A percentile compares a stretch with the other conserved stretches of the same genome.
These are phyloP conservation scores for Zygosaccharomyces gambellarensis DNA, from an alignment of 805 yeast genomes.

Conservation along the genomic window DNA sequence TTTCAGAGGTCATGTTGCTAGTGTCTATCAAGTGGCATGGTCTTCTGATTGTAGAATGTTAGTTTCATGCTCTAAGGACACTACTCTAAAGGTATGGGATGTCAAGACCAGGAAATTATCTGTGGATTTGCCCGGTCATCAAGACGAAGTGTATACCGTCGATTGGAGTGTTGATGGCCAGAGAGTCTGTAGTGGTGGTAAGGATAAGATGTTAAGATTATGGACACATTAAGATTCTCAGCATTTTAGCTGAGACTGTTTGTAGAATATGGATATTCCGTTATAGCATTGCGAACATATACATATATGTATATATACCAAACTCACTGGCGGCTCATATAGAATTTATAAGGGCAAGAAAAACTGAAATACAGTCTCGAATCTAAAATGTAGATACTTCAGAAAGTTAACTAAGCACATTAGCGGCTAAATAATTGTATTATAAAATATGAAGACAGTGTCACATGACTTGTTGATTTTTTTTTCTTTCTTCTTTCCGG, in stretches of 20 bases:
- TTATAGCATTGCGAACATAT: neutral
- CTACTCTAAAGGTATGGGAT: constrained; percentile 96
- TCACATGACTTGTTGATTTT: neutral
- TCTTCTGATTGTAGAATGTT: constrained; percentile 87
- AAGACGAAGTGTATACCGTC: constrained; percentile 93
- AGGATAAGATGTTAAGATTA: constrained; percentile 86
- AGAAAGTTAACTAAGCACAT: too few relatives aligned
- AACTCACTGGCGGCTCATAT: neutral
- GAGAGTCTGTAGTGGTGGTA: constrained; percentile 95
- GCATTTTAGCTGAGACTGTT: neutral
- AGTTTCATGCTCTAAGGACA: constrained; percentile 92
- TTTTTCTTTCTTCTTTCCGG: too few relatives aligned
- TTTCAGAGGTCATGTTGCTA: constrained; percentile 94
- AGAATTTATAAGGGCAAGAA: neutral
- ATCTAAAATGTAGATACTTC: too few relatives aligned
- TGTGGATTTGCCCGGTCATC: constrained; percentile 92
- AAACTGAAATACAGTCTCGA: neutral
- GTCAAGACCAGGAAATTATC: constrained; percentile 76
- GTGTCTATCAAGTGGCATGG: constrained; percentile 98
- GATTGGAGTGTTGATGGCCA: constrained; percentile 97
- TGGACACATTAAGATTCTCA: constrained; percentile 65
- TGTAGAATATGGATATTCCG: neutral
- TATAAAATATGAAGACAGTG: neutral
- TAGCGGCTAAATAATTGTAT: neutral
- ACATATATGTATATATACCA: neutral